A percentile compares a stretch with the other conserved stretches of the same genome.
Evolutionary conservation across 768 basidiomycete genomes (phyloP).

Genomic region (Chlorophyllum brunneum): DNA sequence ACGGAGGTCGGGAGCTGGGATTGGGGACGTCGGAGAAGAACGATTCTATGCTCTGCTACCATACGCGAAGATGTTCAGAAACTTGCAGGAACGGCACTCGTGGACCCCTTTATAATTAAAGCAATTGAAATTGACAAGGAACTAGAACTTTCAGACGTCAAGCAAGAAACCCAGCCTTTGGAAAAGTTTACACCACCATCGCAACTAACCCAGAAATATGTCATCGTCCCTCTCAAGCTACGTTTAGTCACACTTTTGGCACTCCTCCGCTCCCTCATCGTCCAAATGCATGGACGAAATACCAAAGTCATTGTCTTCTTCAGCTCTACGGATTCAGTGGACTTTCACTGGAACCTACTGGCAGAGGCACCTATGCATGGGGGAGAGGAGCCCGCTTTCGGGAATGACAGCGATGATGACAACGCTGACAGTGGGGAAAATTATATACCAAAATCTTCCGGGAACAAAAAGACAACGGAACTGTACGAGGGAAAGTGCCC

Average conservation of each 20-base stretch:
- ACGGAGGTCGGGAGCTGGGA: conserved; percentile 83
- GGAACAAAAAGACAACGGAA: conserved; percentile 4
- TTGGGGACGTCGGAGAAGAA: conserved; percentile 73
- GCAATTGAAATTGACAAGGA: conserved; percentile 51
- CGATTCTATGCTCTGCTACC: conserved; percentile 94
- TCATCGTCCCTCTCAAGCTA: conserved; percentile 87
- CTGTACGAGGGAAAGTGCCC: conserved; percentile 49
- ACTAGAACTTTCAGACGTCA: not conserved
- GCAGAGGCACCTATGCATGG: conserved; percentile 65
- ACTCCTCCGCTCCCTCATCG: conserved; percentile 75
- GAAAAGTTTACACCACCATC: conserved; percentile 82
- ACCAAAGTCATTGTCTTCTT: conserved; percentile 91
- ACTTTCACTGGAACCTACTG: conserved; percentile 90
- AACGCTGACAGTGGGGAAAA: conserved; percentile 25
- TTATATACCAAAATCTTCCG: not conserved
- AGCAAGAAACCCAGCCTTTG: not conserved
- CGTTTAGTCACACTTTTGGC: conserved; percentile 91
- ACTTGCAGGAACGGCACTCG: conserved; percentile 78
- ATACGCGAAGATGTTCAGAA: conserved; percentile 94
- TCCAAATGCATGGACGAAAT: conserved; percentile 50
- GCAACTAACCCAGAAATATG: conserved; percentile 88
- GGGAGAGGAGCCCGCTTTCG: conserved; percentile 17
- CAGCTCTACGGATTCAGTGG: conserved; percentile 96
- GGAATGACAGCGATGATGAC: conserved; percentile 17
- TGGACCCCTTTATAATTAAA: conserved; percentile 81